Percentiles rank a stretch among this genome's conserved stretches.
Conservation (phyloP, 2,329 filamentous ascomycete species). For the Venturia effusa region DNA sequence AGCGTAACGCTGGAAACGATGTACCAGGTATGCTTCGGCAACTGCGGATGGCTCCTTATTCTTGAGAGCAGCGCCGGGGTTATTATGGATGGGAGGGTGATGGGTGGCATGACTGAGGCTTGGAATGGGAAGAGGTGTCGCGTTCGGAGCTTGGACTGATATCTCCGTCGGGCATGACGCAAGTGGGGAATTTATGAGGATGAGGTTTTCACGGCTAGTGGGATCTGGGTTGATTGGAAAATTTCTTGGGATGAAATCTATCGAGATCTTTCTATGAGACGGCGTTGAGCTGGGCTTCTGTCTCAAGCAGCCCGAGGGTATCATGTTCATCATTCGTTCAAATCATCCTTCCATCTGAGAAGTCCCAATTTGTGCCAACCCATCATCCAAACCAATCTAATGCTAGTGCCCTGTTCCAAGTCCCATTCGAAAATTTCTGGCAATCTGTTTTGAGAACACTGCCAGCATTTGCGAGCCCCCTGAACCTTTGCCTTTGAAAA, state of each 20-base stretch:
- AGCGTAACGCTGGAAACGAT: slow-evolving; percentile 37
- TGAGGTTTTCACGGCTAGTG: neutral
- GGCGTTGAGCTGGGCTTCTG: neutral
- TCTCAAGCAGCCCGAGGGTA: neutral
- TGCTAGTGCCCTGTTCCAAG: neutral
- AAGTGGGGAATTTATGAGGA: neutral
- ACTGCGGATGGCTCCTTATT: slow-evolving; percentile 29
- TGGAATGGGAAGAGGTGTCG: neutral
- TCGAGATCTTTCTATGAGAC: neutral
- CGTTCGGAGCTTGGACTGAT: neutral
- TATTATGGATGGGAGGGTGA: slow-evolving; percentile 21
- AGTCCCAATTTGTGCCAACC: neutral
- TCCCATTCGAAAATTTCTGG: neutral
- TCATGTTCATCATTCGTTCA: neutral
- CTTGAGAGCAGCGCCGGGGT: slow-evolving; percentile 33
- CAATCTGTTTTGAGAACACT: neutral
- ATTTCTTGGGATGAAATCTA: neutral
- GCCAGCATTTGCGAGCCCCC: neutral
- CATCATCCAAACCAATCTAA: neutral
- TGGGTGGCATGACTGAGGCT: slow-evolving; percentile 10
- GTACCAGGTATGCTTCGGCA: slow-evolving; percentile 40
- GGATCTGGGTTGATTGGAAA: neutral
- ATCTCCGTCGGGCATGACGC: neutral
- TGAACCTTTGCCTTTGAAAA: neutral
- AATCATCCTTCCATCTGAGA: neutral